These are phyloP conservation scores for Excoecaria agallocha DNA, from an alignment of 345 rosid species.

Conservation along the genomic window DNA sequence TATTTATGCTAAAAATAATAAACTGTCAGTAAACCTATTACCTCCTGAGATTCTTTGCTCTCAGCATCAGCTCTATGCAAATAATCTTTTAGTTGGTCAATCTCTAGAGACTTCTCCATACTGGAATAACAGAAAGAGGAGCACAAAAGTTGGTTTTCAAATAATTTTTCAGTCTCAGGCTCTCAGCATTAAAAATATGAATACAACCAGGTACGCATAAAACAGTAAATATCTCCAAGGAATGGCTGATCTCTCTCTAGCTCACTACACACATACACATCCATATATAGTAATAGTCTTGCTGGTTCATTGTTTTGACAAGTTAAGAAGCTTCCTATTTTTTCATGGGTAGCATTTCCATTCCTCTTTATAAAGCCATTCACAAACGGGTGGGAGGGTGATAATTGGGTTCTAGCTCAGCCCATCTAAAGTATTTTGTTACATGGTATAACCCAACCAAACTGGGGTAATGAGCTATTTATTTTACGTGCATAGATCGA, in stretches of 20 bases:
- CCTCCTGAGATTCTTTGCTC: slow-evolving; percentile 47
- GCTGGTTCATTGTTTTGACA: background rate
- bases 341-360: too few species aligned
- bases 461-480: too few species aligned
- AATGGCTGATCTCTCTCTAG: background rate
- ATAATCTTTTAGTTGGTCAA: slow-evolving; percentile 52
- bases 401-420: too few species aligned
- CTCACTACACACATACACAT: too few species aligned
- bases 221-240: background rate
- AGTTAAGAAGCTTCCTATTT: too few species aligned
- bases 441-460: too few species aligned
- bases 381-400: too few species aligned
- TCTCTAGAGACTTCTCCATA: slow-evolving; percentile 46
- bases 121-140: slow-evolving; percentile 35
- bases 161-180: background rate
- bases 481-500: too few species aligned
- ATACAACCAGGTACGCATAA: background rate
- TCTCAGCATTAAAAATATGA: background rate
- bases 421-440: too few species aligned
- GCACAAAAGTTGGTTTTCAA: background rate
- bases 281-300: too few species aligned
- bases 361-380: too few species aligned
- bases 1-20: background rate
- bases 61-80: slow-evolving; percentile 34
- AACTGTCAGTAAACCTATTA: slow-evolving; percentile 22